Base-by-base conservation (phyloP, 2,329 filamentous ascomycete genomes). In the Dryadomyces sulphureus region DNA sequence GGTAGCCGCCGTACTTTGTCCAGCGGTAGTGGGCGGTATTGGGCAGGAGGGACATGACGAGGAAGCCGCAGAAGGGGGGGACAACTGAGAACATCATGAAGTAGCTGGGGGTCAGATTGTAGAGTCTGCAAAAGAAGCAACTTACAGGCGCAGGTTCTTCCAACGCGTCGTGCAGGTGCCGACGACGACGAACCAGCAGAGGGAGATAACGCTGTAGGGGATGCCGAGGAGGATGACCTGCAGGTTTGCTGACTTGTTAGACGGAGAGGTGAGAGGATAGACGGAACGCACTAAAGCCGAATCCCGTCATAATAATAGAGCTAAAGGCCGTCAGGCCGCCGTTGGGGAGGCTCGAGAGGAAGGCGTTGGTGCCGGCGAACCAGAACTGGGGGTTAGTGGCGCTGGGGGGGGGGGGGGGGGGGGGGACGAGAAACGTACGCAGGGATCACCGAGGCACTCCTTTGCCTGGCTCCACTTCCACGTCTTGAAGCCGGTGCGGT, bases 401-500 rank as follows among this genome's bases (percentile, higher is more conserved):
- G n/a, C n/a, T n/a, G n/a, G n/a, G n/a, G n/a, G n/a, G n/a, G n/a
- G n/a, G n/a, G n/a, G n/a, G 39, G 5, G 8, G n/a, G 17, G 20
- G 11, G 19, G 22, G 6, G 3, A 11, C 16, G 14, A 19, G 22
- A n/a, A 5, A 24, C 34, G 38, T 38, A 45, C 46, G 22, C 38
- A 38, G 6, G 61, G 62, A 38, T 64, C 62, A 6, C 52, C 9
- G 1, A 63, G 43, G 45, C 61, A 63, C 47, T 64, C 62, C 3
- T 54, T 48, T 17, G 54, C 62, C 30, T 63, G 62, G 44, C 59
- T 57, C 61, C 61, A 64, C 47, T 59, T 59, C 61, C 61, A 64
- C 7, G 49, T 57, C 51, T 59, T 64, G 22, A 60, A 54, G 1
- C 59, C 61, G 0, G 62, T 63, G 8, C 57, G 55, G 46, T 64